Percentiles rank a stretch among this genome's conserved stretches.
phyloP scores from a whole-genome alignment of 345 rosid genomes.

The Geranium brycei region DNA sequence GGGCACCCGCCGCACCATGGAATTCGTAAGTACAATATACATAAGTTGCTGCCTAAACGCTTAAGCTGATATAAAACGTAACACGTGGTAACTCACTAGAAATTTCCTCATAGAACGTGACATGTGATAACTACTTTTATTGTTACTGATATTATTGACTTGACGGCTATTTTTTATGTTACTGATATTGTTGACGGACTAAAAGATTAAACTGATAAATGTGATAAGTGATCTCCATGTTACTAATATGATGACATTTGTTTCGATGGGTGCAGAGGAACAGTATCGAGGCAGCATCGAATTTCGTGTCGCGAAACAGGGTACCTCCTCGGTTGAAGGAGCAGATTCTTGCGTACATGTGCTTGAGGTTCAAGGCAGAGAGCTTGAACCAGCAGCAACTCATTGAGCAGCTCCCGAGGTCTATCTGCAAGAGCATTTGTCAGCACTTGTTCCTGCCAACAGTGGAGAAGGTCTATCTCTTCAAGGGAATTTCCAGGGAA shows the following conservation, averaged over 20 bases:
- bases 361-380: slow-evolving; percentile 83
- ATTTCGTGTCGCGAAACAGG: slow-evolving; percentile 57
- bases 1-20: slow-evolving; percentile 96
- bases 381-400: slow-evolving; percentile 72
- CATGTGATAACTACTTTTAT: no score
- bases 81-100: neutral
- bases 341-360: slow-evolving; percentile 89
- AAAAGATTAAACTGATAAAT: no score
- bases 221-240: no score
- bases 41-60: no score
- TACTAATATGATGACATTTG: no score
- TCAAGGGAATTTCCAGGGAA: slow-evolving; percentile 53
- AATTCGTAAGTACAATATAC: slow-evolving; percentile 41
- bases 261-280: slow-evolving; percentile 48
- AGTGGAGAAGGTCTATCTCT: slow-evolving; percentile 63
- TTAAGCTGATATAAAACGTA: neutral
- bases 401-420: slow-evolving; percentile 79
- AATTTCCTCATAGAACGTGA: neutral
- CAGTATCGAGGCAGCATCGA: slow-evolving; percentile 72
- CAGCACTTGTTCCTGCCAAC: slow-evolving; percentile 73
- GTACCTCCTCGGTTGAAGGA: slow-evolving; percentile 63
- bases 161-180: no score
- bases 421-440: slow-evolving; percentile 75
- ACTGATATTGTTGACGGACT: no score
- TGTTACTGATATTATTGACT: no score